Percentiles rank a stretch among this genome's conserved stretches.
These are phyloP conservation scores for Orbilia javanica DNA, from an alignment of 2,329 filamentous ascomycete genomes.

Conservation along the genomic window DNA sequence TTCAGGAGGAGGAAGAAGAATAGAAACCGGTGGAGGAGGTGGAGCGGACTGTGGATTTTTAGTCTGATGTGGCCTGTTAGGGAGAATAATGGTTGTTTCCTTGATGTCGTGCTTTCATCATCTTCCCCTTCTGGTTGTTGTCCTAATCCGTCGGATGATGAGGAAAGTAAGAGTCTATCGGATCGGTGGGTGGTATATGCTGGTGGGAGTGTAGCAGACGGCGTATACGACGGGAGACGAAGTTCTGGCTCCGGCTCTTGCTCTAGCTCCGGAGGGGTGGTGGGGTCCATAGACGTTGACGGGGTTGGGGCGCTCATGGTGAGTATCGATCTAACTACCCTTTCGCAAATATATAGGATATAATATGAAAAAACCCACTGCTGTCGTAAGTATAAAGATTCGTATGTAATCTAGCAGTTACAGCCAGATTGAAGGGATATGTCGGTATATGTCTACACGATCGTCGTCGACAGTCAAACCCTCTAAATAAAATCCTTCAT, in stretches of 20 bases:
- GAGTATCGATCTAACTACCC: neutral
- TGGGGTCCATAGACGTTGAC: neutral
- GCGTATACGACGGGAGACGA: neutral
- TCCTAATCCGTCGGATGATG: neutral
- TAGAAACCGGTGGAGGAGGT: neutral
- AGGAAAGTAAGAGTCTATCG: neutral
- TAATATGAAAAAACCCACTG: neutral
- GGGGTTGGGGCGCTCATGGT: neutral
- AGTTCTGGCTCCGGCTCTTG: neutral
- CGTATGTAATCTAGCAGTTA: neutral
- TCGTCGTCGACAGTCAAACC: neutral
- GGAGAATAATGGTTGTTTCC: neutral
- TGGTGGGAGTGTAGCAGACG: neutral
- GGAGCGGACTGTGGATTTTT: neutral
- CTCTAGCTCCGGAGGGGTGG: neutral
- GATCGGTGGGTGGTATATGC: slow-evolving; percentile 5
- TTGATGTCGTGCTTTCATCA: neutral
- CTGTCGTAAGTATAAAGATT: neutral
- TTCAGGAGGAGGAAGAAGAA: slow-evolving; percentile 32
- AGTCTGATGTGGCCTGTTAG: neutral
- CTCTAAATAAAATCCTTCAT: neutral
- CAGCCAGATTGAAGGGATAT: neutral
- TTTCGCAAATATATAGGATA: neutral
- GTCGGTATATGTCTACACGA: neutral
- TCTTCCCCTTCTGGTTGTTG: neutral